Evolutionary conservation across 2,329 filamentous ascomycete genomes (phyloP).

Genomic region (Uncinocarpus reesii): DNA sequence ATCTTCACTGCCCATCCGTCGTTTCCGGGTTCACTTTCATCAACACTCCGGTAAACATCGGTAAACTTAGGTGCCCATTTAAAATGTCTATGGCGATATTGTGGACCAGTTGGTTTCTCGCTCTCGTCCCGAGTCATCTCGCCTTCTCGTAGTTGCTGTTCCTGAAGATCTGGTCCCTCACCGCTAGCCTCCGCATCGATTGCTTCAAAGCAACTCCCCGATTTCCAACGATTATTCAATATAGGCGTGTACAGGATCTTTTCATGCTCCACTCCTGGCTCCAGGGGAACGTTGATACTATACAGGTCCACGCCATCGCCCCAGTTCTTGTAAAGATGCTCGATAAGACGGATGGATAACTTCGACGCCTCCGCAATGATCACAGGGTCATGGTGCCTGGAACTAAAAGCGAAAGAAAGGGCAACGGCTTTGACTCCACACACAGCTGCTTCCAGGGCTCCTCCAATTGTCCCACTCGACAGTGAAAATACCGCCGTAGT

Average conservation of each 20-base stretch:
- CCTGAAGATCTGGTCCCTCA: slow-evolving; percentile 53
- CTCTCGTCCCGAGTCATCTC: slow-evolving; percentile 37
- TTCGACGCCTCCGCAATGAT: slow-evolving; percentile 69
- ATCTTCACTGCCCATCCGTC: slow-evolving; percentile 90
- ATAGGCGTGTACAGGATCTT: slow-evolving; percentile 76
- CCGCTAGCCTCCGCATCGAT: slow-evolving; percentile 54
- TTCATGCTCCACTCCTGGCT: slow-evolving; percentile 59
- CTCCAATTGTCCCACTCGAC: slow-evolving; percentile 67
- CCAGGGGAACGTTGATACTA: slow-evolving; percentile 77
- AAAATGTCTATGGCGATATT: slow-evolving; percentile 74
- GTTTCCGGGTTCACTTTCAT: slow-evolving; percentile 65
- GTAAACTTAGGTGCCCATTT: slow-evolving; percentile 85
- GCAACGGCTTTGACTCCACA: slow-evolving; percentile 65
- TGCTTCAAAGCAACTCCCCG: slow-evolving; percentile 78
- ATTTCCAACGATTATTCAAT: slow-evolving; percentile 81
- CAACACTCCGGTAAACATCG: slow-evolving; percentile 81
- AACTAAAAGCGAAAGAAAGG: slow-evolving; percentile 82
- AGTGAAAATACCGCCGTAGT: slow-evolving; percentile 69
- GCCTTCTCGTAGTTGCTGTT: slow-evolving; percentile 61
- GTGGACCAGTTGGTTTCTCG: slow-evolving; percentile 25
- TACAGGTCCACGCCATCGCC: slow-evolving; percentile 69
- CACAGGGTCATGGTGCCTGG: slow-evolving; percentile 67
- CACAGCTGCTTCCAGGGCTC: slow-evolving; percentile 64
- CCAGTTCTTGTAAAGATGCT: slow-evolving; percentile 69
- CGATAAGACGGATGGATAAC: slow-evolving; percentile 65